phyloP scores from a whole-genome alignment of 2,329 filamentous ascomycete species.

The Exophiala viscosa region DNA sequence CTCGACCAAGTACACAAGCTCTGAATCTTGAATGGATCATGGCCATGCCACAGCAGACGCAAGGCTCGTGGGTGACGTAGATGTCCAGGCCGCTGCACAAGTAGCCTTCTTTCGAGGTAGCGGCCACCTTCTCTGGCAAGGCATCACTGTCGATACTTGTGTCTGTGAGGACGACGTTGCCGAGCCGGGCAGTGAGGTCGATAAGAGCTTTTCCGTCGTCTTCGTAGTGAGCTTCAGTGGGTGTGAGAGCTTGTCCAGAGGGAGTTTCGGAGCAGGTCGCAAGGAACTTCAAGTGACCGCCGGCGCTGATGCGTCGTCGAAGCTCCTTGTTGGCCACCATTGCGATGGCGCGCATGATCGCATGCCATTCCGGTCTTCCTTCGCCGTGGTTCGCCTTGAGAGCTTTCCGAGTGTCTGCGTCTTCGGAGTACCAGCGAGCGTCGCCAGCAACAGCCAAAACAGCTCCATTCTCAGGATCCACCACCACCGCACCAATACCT shows the following conservation, averaged over 20 bases:
- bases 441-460: constrained; percentile 45
- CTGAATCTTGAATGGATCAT: constrained; percentile 91
- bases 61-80: constrained; percentile 93
- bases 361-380: constrained; percentile 45
- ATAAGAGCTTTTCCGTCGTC: constrained; percentile 17
- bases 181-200: constrained; percentile 16
- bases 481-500: constrained; percentile 43
- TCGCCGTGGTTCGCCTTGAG: constrained; percentile 28
- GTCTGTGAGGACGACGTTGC: constrained; percentile 13
- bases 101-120: constrained; percentile 68
- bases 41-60: constrained; percentile 95
- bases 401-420: constrained; percentile 5
- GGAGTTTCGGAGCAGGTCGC: constrained; percentile 26
- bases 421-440: constrained; percentile 33
- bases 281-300: constrained; percentile 26
- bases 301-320: constrained; percentile 27
- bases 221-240: constrained; percentile 25
- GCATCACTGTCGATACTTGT: not conserved
- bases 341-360: constrained; percentile 44
- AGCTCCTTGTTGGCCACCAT: constrained; percentile 42
- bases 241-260: constrained; percentile 27
- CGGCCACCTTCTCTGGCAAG: constrained; percentile 39
- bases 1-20: constrained; percentile 72
- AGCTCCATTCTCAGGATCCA: constrained; percentile 41
- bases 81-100: constrained; percentile 91